These are phyloP conservation scores for Pezicula radicicola DNA, from an alignment of 2,329 filamentous ascomycete species.

Conservation along the genomic window DNA sequence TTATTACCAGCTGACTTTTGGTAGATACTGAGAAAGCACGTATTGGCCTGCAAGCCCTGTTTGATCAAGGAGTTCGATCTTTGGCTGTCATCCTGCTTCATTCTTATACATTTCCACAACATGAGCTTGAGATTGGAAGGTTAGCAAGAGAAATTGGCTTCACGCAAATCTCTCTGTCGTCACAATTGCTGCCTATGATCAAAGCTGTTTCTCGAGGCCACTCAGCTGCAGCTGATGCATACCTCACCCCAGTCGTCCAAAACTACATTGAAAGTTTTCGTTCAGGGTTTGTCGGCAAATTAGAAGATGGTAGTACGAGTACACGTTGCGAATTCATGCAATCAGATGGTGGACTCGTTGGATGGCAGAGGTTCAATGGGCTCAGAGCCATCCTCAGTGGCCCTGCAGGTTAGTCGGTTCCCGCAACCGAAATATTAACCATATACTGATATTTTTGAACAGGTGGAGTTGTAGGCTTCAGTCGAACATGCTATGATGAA, in stretches of 20 bases:
- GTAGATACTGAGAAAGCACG: constrained; percentile 40
- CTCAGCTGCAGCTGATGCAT: constrained; percentile 66
- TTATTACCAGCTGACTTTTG: constrained; percentile 61
- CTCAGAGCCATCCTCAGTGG: constrained; percentile 63
- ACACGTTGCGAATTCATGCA: constrained; percentile 72
- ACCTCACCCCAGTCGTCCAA: constrained; percentile 64
- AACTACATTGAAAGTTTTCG: constrained; percentile 65
- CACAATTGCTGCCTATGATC: constrained; percentile 69
- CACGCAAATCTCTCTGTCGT: constrained; percentile 61
- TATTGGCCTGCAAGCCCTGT: constrained; percentile 50
- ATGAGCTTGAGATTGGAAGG: constrained; percentile 58
- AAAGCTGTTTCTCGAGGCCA: constrained; percentile 65
- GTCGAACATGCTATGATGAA: constrained; percentile 60
- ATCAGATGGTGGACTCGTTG: constrained; percentile 34
- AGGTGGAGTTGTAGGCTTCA: constrained; percentile 69
- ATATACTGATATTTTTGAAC: too few species aligned
- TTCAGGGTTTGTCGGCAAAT: constrained; percentile 59
- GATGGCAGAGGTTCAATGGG: constrained; percentile 57
- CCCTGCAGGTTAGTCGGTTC: constrained; percentile 39
- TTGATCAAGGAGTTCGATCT: constrained; percentile 55
- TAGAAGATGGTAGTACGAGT: constrained; percentile 51
- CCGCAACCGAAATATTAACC: too few species aligned
- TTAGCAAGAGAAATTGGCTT: constrained; percentile 64
- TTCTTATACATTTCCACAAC: constrained; percentile 65
- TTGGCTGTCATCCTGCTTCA: constrained; percentile 68